Base-by-base conservation (phyloP, 1,284 basidiomycete genomes). In the Pseudozyma hubeiensis region DNA sequence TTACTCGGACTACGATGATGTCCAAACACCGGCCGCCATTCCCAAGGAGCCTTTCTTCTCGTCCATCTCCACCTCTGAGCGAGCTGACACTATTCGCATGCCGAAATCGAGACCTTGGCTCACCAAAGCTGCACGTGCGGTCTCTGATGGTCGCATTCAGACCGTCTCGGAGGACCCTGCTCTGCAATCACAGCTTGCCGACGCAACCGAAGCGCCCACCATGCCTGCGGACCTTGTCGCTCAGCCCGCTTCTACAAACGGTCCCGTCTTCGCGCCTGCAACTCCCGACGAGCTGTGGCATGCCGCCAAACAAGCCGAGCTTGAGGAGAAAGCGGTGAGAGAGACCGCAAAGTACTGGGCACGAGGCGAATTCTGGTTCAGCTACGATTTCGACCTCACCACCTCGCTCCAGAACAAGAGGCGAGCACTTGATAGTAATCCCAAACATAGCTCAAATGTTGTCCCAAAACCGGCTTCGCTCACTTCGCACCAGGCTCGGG, bases 321-420 rank as follows among this genome's bases (percentile, higher is more conserved):
- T 81, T 16, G 80, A 81, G 37, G 80, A 81, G 6, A 81, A 81
- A 45, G 71, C 78, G 0, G 77, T 81, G 11, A 52, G 71, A n/a
- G 80, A 80, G 39, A 79, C 77, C 4, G 71, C 74, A 19, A 67
- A 75, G 44, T 75, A 79, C 39, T 81, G 67, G 58, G 71, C 76
- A 1, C 62, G 80, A 17, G 80, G 80, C 35, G 80, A 81, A 46
- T 79, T 81, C 56, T 80, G 65, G 75, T 75, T 87, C 82, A 84
- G 84, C n/a, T 85, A 85, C 79, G 86, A 87, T 41, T 84, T 85
- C 53, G 88, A 88, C 75, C 83, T 88, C 34, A 88, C 88, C 4
- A 86, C 85, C 34, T 84, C 85, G 1, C 70, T 87, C 30, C 87
- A 88, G 66, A 80, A 82, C 60, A 88, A 87, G 75, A 80, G 86